Percentiles rank a stretch among this genome's conserved stretches.
These are phyloP conservation scores for Aquilaria agallochum DNA, from an alignment of 441 rosid genomes.

Conservation along the genomic window DNA sequence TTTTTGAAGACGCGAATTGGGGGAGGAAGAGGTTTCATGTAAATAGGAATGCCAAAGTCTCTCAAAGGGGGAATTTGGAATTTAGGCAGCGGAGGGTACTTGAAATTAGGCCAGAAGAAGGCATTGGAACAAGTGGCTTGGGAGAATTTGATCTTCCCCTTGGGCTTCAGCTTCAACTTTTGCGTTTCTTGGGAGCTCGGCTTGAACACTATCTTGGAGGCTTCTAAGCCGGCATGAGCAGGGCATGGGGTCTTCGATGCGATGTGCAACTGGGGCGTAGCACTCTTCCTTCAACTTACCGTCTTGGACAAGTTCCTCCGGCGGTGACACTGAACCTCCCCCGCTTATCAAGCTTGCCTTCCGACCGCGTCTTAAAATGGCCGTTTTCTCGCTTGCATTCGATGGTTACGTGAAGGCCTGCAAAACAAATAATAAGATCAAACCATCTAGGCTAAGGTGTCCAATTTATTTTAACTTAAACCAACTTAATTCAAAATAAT, in stretches of 20 bases:
- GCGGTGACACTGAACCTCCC: conserved; percentile 71
- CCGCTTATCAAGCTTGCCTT: conserved; percentile 44
- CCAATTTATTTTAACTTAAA: no score
- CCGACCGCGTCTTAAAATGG: conserved; percentile 48
- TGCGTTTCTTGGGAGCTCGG: conserved; percentile 36
- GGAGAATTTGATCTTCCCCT: conserved; percentile 57
- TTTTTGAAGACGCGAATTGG: conserved; percentile 14
- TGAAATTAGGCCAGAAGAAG: conserved; percentile 47
- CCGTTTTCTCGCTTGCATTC: conserved; percentile 64
- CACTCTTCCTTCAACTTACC: conserved; percentile 68
- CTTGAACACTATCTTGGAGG: conserved; percentile 52
- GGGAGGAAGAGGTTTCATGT: conserved; percentile 15
- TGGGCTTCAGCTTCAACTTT: conserved; percentile 32
- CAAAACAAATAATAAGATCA: not conserved
- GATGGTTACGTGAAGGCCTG: conserved; percentile 69
- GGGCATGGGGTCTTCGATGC: conserved; percentile 61
- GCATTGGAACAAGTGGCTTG: conserved; percentile 59
- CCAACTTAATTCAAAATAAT: no score
- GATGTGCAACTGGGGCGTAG: conserved; percentile 80
- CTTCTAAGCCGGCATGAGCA: conserved; percentile 36
- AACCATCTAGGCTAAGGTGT: no score
- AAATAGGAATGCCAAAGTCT: conserved; percentile 16
- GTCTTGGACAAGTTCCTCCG: conserved; percentile 39
- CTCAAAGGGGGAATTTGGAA: conserved; percentile 3
- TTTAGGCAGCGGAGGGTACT: conserved; percentile 24